Evolutionary conservation across 2,329 filamentous ascomycete species (phyloP).

Genomic region (Camillea tinctor): DNA sequence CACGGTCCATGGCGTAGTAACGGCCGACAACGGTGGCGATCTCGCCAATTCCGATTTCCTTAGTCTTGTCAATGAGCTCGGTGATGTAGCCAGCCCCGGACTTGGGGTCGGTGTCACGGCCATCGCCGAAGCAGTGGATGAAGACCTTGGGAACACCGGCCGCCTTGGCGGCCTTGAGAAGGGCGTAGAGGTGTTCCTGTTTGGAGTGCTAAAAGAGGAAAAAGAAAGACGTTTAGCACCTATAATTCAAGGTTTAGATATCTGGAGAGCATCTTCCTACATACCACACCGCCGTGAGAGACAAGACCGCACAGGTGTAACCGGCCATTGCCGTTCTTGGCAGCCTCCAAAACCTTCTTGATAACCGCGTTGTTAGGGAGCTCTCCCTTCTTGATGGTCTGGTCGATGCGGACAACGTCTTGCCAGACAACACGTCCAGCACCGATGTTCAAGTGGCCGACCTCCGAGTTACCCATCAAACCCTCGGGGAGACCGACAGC

Average conservation of each 20-base stretch:
- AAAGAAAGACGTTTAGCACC: slow-evolving; percentile 17
- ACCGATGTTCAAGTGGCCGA: slow-evolving; percentile 97
- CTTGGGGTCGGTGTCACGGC: slow-evolving; percentile 96
- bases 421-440: slow-evolving; percentile 98
- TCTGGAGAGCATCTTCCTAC: slow-evolving; percentile 25
- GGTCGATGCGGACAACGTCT: slow-evolving; percentile 94
- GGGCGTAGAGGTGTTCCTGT: slow-evolving; percentile 85
- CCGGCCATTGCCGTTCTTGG: slow-evolving; percentile 85
- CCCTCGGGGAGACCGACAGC: slow-evolving; percentile 95
- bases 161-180: slow-evolving; percentile 88
- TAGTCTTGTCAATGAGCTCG: slow-evolving; percentile 73
- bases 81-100: slow-evolving; percentile 86
- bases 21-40: slow-evolving; percentile 91
- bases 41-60: slow-evolving; percentile 83
- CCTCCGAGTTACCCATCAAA: slow-evolving; percentile 98
- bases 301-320: slow-evolving; percentile 90
- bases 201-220: slow-evolving; percentile 68
- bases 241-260: not conserved
- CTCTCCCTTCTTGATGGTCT: slow-evolving; percentile 82
- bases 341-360: slow-evolving; percentile 71
- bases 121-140: slow-evolving; percentile 99
- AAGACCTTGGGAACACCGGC: slow-evolving; percentile 85
- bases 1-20: slow-evolving; percentile 99
- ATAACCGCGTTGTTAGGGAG: slow-evolving; percentile 75
- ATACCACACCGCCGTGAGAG: slow-evolving; percentile 87